A percentile compares a stretch with the other conserved stretches of the same genome.
Conservation (phyloP, 192 early-diverging fungal genomes). For the Coemansia pectinata region DNA sequence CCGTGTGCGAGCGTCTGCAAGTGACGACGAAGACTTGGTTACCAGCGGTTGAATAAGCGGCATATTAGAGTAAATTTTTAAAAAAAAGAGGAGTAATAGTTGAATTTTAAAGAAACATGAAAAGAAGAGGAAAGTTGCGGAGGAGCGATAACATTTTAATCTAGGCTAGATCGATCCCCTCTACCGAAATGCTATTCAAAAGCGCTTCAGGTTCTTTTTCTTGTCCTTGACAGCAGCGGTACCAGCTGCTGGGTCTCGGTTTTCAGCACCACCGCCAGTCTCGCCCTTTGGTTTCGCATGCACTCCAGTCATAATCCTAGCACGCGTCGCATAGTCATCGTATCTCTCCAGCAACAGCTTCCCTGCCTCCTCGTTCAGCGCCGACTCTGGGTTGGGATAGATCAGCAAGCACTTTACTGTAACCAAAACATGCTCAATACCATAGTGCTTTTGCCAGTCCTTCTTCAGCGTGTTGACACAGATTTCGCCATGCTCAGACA, state of each 20-base stretch:
- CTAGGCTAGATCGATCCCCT: not conserved
- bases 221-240: constrained; percentile 22
- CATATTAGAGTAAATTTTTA: constrained; percentile 20
- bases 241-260: constrained; percentile 20
- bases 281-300: constrained; percentile 62
- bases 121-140: not conserved
- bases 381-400: constrained; percentile 93
- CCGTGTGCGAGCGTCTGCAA: constrained; percentile 63
- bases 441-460: constrained; percentile 90
- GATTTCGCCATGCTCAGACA: constrained; percentile 83
- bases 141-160: not conserved
- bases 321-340: constrained; percentile 79
- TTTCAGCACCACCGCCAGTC: constrained; percentile 8
- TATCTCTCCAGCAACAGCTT: constrained; percentile 86
- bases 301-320: constrained; percentile 74
- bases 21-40: constrained; percentile 59
- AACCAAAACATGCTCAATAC: constrained; percentile 81
- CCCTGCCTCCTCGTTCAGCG: constrained; percentile 95
- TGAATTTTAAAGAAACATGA: not conserved
- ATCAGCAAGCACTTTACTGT: constrained; percentile 95
- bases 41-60: constrained; percentile 44
- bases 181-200: constrained; percentile 16
- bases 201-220: constrained; percentile 54
- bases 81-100: not conserved
- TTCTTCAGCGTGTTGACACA: constrained; percentile 96